Conservation (phyloP, 164 flowering plant species). For the Cinnamomum micranthum region DNA sequence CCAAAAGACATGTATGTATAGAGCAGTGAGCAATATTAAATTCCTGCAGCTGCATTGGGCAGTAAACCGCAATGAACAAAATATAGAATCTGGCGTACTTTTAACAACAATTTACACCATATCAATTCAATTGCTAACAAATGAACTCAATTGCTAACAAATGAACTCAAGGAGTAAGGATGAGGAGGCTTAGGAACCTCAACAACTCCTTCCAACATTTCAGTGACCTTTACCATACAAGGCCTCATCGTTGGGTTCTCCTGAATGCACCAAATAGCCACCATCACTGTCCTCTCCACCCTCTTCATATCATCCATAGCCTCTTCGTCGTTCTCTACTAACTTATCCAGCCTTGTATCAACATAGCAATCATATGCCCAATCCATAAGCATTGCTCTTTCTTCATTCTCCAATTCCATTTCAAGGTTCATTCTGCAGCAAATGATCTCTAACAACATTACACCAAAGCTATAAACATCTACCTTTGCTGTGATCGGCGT, state of each 20-base stretch:
- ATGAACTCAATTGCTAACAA: background rate
- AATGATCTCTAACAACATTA: constrained; percentile 24
- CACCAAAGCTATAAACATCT: constrained; percentile 26
- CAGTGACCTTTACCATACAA: constrained; percentile 20
- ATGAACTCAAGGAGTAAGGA: constrained; percentile 7
- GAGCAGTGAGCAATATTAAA: too few relatives aligned
- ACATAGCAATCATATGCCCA: constrained; percentile 21
- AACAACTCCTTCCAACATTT: constrained; percentile 23
- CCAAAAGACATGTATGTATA: too few relatives aligned
- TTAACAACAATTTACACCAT: too few relatives aligned
- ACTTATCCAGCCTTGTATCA: background rate
- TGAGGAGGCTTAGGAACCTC: constrained; percentile 17
- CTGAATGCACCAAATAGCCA: constrained; percentile 28
- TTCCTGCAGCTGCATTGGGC: too few relatives aligned
- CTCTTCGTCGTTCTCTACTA: constrained; percentile 19
- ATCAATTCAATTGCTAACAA: too few relatives aligned
- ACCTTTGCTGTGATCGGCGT: constrained; percentile 24
- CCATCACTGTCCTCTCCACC: constrained; percentile 17
- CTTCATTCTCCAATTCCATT: constrained; percentile 2
- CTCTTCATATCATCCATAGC: constrained; percentile 9
- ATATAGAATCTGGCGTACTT: too few relatives aligned
- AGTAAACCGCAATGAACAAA: too few relatives aligned
- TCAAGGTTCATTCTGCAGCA: constrained; percentile 15
- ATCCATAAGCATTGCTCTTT: constrained; percentile 8
- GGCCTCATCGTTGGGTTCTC: constrained; percentile 22